A percentile compares a stretch with the other conserved stretches of the same genome.
Evolutionary conservation across 202 grass and related monocot genomes (phyloP).

Genomic region (Dendrocalamus latiflorus): DNA sequence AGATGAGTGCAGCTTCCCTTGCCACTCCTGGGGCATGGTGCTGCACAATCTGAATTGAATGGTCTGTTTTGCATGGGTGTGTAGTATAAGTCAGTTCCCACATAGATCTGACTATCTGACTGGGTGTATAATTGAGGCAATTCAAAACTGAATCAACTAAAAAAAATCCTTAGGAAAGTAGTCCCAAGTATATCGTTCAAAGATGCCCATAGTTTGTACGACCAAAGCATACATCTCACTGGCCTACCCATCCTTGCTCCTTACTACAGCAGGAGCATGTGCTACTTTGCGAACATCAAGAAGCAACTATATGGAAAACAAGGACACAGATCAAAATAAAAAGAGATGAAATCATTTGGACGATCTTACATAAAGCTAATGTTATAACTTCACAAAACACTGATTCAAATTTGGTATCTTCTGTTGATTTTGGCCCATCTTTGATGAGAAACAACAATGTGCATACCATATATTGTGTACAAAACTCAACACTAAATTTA

Average conservation of each 20-base stretch:
- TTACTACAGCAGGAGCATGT: not conserved
- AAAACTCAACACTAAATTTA: not conserved
- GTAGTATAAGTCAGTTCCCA: not conserved
- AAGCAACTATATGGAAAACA: not conserved
- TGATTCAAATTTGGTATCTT: not conserved
- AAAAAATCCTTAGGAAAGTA: not conserved
- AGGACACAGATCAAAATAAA: not conserved
- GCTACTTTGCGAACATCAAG: not conserved
- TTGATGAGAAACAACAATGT: slow-evolving; percentile 3
- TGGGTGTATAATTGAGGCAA: not conserved
- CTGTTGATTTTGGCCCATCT: not conserved
- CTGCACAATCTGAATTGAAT: not conserved
- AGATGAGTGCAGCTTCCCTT: not conserved
- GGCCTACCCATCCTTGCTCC: not conserved
- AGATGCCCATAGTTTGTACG: not conserved
- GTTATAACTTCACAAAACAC: not conserved
- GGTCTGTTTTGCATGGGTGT: not conserved
- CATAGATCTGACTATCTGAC: not conserved
- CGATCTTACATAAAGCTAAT: not conserved
- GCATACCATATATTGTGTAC: not conserved
- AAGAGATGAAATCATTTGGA: not conserved
- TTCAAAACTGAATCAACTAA: not conserved
- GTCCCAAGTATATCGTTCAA: not conserved
- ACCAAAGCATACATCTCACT: not conserved
- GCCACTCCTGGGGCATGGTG: not conserved